Evolutionary conservation across 225 moss, liverwort and hornwort species (phyloP), one percentile per base, ranked within the genome.

Genomic region (Physcomitrium patens): DNA sequence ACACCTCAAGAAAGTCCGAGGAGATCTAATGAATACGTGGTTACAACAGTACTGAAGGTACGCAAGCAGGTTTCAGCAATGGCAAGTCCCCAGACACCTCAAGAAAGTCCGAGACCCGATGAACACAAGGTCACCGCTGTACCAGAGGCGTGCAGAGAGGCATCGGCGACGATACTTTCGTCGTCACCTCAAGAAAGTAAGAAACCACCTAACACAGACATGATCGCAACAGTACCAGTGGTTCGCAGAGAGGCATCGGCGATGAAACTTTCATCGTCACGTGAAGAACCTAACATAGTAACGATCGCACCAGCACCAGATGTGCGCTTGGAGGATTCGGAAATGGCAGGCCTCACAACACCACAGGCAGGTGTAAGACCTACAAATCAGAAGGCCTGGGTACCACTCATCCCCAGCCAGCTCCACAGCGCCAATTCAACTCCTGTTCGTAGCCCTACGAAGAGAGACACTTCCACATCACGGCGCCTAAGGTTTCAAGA

Each of bases 341-440:
- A 37, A 37, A 37, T 37, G 31, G 31, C 31, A 37, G 31, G 31
- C 7, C 31, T 37, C 31, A 37, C 31, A 37, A 37, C 31, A 37
- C 31, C 31, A 4, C 31, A 37, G 31, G 31, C 31, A 37, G 31
- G 31, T 4, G 31, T 37, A 4, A 37, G 55, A 53, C 9, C 41
- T 10, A 50, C 48, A 66, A 41, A n/a, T 53, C 74, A 63, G 46
- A 80, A 72, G 0, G 42, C 63, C 31, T 85, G 85, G 82, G 50
- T 82, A 23, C 84, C 87, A 3, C 82, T 68, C 3, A 77, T 82
- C 20, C 77, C 77, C 22, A 65, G 78, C 72, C 65, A 60, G 26
- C 72, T 75, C 28, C 62, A 50, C 10, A 24, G 44, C 66, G 54
- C 48, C 15, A 54, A 60, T 22, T 22, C 67, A 22, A 59, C 69